Evolutionary conservation across 2,329 filamentous ascomycete species (phyloP).

Genomic region (Diaporthe sp.): DNA sequence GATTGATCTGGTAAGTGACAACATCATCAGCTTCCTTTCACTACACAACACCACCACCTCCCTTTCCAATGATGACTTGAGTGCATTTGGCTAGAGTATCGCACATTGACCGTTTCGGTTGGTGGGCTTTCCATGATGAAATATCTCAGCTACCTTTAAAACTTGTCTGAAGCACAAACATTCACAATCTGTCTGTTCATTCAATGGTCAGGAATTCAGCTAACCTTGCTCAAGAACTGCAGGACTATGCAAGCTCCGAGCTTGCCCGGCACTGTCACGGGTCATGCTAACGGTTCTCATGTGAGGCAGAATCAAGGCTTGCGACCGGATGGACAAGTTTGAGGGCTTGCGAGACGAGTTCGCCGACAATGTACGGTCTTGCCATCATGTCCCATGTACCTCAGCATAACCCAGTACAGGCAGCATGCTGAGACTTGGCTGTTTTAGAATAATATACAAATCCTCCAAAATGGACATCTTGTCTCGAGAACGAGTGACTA

Average conservation of each 20-base stretch:
- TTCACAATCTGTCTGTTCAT: slow-evolving; percentile 38
- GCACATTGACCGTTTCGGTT: slow-evolving; percentile 64
- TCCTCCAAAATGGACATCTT: slow-evolving; percentile 92
- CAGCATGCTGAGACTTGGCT: slow-evolving; percentile 59
- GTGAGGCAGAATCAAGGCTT: slow-evolving; percentile 83
- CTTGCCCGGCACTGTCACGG: slow-evolving; percentile 2
- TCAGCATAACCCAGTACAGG: slow-evolving; percentile 43
- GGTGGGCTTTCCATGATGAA: slow-evolving; percentile 92
- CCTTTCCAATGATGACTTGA: slow-evolving; percentile 94
- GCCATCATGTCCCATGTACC: slow-evolving; percentile 44
- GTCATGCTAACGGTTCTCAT: slow-evolving; percentile 38
- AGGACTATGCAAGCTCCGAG: slow-evolving; percentile 1
- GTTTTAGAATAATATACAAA: slow-evolving; percentile 83
- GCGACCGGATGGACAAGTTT: slow-evolving; percentile 91
- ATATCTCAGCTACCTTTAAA: slow-evolving; percentile 94
- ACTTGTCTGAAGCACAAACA: slow-evolving; percentile 80
- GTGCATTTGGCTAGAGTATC: slow-evolving; percentile 99
- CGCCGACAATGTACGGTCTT: slow-evolving; percentile 78
- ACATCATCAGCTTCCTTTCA: slow-evolving; percentile 30
- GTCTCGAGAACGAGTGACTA: slow-evolving; percentile 97
- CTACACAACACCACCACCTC: slow-evolving; percentile 33
- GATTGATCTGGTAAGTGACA: slow-evolving; percentile 51
- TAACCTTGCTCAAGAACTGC: slow-evolving; percentile 38
- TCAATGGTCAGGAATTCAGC: slow-evolving; percentile 29
- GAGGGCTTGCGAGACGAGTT: slow-evolving; percentile 85